Evolutionary conservation across 306 rosid genomes (phyloP).

Genomic region (Comarum palustre): DNA sequence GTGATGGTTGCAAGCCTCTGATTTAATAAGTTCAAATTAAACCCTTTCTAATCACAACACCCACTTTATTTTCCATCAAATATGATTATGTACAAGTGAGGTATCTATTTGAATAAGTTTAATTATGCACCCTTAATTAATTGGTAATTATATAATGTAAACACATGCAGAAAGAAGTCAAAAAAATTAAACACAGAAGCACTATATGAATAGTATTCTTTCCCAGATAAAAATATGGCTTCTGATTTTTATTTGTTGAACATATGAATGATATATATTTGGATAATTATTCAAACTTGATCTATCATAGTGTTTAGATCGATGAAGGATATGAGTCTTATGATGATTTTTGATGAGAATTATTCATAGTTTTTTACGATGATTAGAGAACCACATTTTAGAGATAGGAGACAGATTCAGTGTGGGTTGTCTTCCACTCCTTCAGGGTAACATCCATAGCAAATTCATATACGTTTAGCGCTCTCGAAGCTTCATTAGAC

Average conservation of each 20-base stretch:
- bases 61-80: constrained; percentile 46
- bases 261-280: too few relatives aligned
- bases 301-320: too few relatives aligned
- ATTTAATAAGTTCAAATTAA: constrained; percentile 51
- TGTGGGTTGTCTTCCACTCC: neutral
- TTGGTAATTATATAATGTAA: neutral
- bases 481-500: constrained; percentile 48
- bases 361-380: too few relatives aligned
- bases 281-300: too few relatives aligned
- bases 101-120: constrained; percentile 44
- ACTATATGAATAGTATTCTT: neutral
- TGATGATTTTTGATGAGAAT: too few relatives aligned
- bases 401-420: constrained; percentile 37
- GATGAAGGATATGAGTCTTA: too few relatives aligned
- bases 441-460: too few relatives aligned
- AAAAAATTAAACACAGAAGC: neutral
- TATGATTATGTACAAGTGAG: constrained; percentile 38
- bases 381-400: neutral
- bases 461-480: too few relatives aligned
- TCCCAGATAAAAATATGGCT: neutral
- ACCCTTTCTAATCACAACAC: constrained; percentile 30
- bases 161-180: neutral
- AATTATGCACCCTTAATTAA: too few relatives aligned
- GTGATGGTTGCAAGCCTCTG: constrained; percentile 46
- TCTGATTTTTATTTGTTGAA: neutral